These are phyloP conservation scores for Crinitomyces ghanaensis DNA, from an alignment of 805 yeast genomes.

Conservation along the genomic window DNA sequence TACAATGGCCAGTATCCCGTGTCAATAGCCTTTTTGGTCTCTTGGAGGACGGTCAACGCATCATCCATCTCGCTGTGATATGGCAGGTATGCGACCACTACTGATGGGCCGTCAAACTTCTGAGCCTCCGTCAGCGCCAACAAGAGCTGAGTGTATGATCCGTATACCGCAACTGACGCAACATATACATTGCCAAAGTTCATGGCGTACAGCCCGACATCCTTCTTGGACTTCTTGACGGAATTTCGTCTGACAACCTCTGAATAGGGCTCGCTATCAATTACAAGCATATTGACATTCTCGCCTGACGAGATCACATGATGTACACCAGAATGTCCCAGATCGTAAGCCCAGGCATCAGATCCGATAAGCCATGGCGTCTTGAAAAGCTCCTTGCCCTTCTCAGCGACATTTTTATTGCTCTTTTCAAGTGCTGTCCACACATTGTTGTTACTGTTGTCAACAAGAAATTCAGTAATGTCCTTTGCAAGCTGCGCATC, in stretches of 20 bases:
- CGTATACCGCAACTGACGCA: slow-evolving; percentile 87
- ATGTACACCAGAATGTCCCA: slow-evolving; percentile 87
- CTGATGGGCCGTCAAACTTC: slow-evolving; percentile 77
- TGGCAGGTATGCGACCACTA: slow-evolving; percentile 85
- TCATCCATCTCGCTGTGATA: slow-evolving; percentile 46
- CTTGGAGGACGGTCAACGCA: slow-evolving; percentile 66
- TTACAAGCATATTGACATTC: slow-evolving; percentile 72
- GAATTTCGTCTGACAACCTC: slow-evolving; percentile 24
- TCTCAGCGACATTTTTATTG: too few relatives aligned
- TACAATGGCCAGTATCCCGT: slow-evolving; percentile 96
- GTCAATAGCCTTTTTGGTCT: slow-evolving; percentile 82
- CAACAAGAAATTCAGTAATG: slow-evolving; percentile 22
- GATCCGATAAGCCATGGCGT: slow-evolving; percentile 84
- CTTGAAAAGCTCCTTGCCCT: slow-evolving; percentile 35
- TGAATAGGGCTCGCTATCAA: slow-evolving; percentile 71
- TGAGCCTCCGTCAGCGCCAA: slow-evolving; percentile 89
- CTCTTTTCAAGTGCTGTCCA: too few relatives aligned
- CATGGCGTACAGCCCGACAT: slow-evolving; percentile 91
- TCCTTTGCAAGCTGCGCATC: slow-evolving; percentile 27
- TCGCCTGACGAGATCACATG: slow-evolving; percentile 63
- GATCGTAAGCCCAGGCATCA: slow-evolving; percentile 90
- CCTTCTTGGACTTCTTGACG: slow-evolving; percentile 54
- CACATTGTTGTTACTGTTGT: slow-evolving; percentile 34
- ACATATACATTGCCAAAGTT: slow-evolving; percentile 81
- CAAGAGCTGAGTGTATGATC: slow-evolving; percentile 86